Percentiles rank a stretch among this genome's conserved stretches.
phyloP scores from a whole-genome alignment of 352 stramenopile genomes.

The Blastocystis sp. region DNA sequence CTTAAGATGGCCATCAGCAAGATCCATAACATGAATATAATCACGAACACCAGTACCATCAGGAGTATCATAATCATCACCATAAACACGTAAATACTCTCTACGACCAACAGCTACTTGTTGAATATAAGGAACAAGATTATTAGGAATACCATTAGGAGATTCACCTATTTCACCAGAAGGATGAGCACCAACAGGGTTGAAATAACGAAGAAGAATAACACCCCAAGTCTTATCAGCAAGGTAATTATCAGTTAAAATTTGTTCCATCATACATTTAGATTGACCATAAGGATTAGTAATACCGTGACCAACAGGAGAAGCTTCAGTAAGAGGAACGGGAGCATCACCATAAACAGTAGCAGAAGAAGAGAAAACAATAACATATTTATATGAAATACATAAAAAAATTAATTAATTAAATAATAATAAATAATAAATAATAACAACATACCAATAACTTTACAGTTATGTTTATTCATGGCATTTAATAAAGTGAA shows the following conservation, averaged over 20 bases:
- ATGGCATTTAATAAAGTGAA: conserved; percentile 55
- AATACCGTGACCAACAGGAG: conserved; percentile 22
- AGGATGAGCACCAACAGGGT: conserved; percentile 62
- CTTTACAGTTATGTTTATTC: conserved; percentile 49
- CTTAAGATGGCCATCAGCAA: conserved; percentile 58
- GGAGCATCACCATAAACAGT: conserved; percentile 57
- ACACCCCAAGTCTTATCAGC: conserved; percentile 49
- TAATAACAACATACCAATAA: conserved; percentile 4
- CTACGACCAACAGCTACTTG: conserved; percentile 61
- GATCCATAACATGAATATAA: conserved; percentile 73
- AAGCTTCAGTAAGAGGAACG: conserved; percentile 34
- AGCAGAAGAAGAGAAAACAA: conserved; percentile 58
- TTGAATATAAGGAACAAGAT: conserved; percentile 66
- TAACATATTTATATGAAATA: neutral
- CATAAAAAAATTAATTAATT: too few relatives aligned
- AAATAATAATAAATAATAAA: neutral
- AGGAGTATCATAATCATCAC: conserved; percentile 60
- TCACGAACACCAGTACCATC: conserved; percentile 68
- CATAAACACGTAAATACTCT: conserved; percentile 62
- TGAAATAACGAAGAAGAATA: conserved; percentile 66
- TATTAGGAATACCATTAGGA: conserved; percentile 66
- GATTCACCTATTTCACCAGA: conserved; percentile 57
- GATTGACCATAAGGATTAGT: conserved; percentile 62
- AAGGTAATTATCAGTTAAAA: conserved; percentile 52
- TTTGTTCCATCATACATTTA: conserved; percentile 72